A percentile compares a stretch with the other conserved stretches of the same genome.
Conservation (phyloP, 2,329 filamentous ascomycete species). For the Xylaria sp. region DNA sequence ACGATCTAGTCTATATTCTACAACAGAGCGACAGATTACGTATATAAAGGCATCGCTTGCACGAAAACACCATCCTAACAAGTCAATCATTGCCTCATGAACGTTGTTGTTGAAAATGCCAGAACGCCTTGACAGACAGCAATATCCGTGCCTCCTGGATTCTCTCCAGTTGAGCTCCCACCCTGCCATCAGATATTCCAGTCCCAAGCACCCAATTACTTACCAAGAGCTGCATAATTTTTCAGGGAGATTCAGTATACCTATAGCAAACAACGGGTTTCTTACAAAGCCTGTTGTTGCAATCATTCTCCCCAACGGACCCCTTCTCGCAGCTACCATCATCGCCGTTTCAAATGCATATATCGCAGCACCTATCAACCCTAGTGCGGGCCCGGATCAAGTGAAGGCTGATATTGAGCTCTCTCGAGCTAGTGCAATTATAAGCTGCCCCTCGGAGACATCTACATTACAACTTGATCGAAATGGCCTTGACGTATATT, state of each 20-base stretch:
- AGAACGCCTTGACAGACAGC: not conserved
- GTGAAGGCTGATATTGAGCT: slow-evolving; percentile 63
- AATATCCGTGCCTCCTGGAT: slow-evolving; percentile 52
- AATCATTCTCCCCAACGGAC: slow-evolving; percentile 65
- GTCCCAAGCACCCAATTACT: slow-evolving; percentile 49
- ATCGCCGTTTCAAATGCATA: slow-evolving; percentile 63
- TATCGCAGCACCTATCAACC: slow-evolving; percentile 63
- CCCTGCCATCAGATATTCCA: slow-evolving; percentile 26
- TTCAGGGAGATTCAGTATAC: slow-evolving; percentile 51
- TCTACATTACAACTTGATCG: slow-evolving; percentile 54
- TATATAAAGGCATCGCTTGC: not conserved
- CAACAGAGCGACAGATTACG: not conserved
- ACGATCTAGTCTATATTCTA: not conserved
- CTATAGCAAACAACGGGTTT: slow-evolving; percentile 33
- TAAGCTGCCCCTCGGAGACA: slow-evolving; percentile 57
- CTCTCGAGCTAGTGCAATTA: slow-evolving; percentile 58
- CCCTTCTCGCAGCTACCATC: slow-evolving; percentile 62
- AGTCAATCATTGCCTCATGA: not conserved
- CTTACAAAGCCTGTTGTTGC: slow-evolving; percentile 58
- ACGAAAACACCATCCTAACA: not conserved
- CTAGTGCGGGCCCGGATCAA: slow-evolving; percentile 61
- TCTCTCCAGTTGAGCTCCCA: slow-evolving; percentile 44
- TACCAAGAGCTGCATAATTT: slow-evolving; percentile 51
- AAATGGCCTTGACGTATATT: slow-evolving; percentile 53
- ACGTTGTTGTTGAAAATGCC: not conserved